These are phyloP conservation scores for Shiraia bambusicola DNA, from an alignment of 2,329 filamentous ascomycete genomes.

Conservation along the genomic window DNA sequence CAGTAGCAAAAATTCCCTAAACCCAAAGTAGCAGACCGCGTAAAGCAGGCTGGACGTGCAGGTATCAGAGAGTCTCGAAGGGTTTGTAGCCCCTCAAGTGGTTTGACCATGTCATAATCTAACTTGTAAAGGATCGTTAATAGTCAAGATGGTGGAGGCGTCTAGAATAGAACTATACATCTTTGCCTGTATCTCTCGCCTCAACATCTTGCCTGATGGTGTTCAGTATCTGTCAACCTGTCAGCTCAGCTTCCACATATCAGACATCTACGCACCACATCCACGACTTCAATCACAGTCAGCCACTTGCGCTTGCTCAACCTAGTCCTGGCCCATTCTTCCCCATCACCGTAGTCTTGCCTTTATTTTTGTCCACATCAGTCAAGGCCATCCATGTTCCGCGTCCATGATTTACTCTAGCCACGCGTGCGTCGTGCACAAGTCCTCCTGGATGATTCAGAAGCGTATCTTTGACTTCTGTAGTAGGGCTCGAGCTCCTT, in stretches of 20 bases:
- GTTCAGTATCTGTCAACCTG: conserved; percentile 27
- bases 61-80: no score
- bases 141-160: no score
- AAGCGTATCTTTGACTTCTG: conserved; percentile 51
- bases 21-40: no score
- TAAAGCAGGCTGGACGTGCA: no score
- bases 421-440: conserved; percentile 34
- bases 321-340: conserved; percentile 23
- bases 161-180: no score
- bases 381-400: conserved; percentile 36
- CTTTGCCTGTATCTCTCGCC: conserved; percentile 34
- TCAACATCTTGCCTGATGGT: conserved; percentile 33
- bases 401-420: conserved; percentile 32
- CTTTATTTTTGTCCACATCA: conserved; percentile 13
- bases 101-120: no score
- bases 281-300: conserved; percentile 32
- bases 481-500: conserved; percentile 53
- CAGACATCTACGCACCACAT: conserved; percentile 22
- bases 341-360: conserved; percentile 15
- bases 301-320: conserved; percentile 36
- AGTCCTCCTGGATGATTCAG: conserved; percentile 42
- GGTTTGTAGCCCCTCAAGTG: no score
- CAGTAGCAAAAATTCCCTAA: no score
- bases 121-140: no score
- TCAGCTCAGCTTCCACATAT: not conserved